These are phyloP conservation scores for Ceratocystis lukuohia DNA, from an alignment of 2,329 filamentous ascomycete species.

Conservation along the genomic window DNA sequence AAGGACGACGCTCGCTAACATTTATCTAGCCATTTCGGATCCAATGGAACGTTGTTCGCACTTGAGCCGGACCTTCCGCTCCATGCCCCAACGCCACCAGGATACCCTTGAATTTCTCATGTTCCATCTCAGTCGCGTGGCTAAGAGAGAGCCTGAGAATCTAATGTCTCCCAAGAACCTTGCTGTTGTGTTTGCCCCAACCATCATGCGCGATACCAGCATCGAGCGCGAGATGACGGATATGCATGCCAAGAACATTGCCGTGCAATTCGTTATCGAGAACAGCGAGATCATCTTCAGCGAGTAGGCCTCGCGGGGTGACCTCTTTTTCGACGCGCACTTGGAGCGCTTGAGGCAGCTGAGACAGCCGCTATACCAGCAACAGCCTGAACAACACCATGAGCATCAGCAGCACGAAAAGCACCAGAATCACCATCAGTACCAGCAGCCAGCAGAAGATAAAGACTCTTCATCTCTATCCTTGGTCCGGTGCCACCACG, in stretches of 20 bases:
- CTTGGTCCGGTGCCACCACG: neutral
- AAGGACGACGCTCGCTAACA: constrained; percentile 18
- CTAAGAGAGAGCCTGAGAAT: constrained; percentile 70
- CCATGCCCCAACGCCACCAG: constrained; percentile 69
- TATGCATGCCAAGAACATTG: constrained; percentile 83
- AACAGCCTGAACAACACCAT: neutral
- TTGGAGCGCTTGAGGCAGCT: neutral
- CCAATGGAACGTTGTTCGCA: constrained; percentile 55
- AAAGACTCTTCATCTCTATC: neutral
- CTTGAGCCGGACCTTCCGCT: constrained; percentile 59
- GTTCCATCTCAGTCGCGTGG: constrained; percentile 81
- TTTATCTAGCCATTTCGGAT: constrained; percentile 46
- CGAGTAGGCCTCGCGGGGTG: constrained; percentile 25
- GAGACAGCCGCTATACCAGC: neutral
- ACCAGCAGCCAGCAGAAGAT: constrained; percentile 9
- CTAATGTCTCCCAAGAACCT: constrained; percentile 95
- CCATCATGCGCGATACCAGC: constrained; percentile 84
- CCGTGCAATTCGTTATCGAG: constrained; percentile 86
- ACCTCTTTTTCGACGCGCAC: constrained; percentile 11
- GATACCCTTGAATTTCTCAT: constrained; percentile 89
- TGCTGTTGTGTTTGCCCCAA: constrained; percentile 93
- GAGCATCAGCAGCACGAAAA: constrained; percentile 1
- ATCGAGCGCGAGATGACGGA: constrained; percentile 93
- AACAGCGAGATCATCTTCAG: constrained; percentile 72
- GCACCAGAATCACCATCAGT: neutral